These are phyloP conservation scores for Kingdonia uniflora DNA, from an alignment of 164 flowering plant genomes.

Conservation along the genomic window DNA sequence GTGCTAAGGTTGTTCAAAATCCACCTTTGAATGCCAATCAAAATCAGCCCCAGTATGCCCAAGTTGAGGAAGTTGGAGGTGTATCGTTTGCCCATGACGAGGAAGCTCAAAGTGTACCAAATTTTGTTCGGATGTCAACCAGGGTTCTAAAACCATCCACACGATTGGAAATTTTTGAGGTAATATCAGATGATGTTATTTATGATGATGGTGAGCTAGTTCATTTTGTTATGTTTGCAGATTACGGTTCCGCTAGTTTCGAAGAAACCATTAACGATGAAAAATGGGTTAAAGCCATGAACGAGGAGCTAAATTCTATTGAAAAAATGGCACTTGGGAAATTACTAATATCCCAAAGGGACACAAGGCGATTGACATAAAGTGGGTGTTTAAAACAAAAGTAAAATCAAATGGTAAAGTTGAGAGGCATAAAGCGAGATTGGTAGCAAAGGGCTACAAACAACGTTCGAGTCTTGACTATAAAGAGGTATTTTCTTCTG, in stretches of 20 bases:
- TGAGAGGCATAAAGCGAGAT: not conserved
- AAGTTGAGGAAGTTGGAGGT: no score
- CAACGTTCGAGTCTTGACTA: not conserved
- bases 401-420: not conserved
- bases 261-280: not conserved
- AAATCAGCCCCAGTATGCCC: no score
- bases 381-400: conserved; percentile 3
- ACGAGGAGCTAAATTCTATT: not conserved
- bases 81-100: no score
- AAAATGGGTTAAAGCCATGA: not conserved
- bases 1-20: not conserved
- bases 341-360: not conserved
- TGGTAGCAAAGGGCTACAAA: no score
- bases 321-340: not conserved
- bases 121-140: no score
- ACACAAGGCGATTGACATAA: not conserved
- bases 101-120: no score
- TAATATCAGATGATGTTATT: not conserved
- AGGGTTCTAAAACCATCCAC: no score
- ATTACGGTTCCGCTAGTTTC: not conserved
- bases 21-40: no score
- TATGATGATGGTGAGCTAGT: not conserved
- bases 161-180: not conserved
- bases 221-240: not conserved
- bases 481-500: no score